Conservation (phyloP, 768 basidiomycete species). For the Macrolepiota fuliginosa region DNA sequence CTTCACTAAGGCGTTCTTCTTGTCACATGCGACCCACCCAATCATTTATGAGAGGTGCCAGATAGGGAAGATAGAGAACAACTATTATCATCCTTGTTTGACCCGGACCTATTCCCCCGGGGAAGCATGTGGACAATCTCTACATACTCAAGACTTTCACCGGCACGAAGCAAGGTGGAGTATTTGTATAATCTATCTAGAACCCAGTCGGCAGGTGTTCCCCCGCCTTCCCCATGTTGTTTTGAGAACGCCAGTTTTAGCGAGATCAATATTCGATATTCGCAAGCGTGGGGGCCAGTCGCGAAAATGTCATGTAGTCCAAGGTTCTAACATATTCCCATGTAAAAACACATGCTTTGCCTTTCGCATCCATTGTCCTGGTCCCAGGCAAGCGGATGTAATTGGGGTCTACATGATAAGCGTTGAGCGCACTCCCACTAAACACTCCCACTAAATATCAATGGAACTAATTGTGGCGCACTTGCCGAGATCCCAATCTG, state of each 20-base stretch:
- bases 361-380: not conserved
- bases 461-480: too few relatives aligned
- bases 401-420: not conserved
- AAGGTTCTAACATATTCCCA: not conserved
- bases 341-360: not conserved
- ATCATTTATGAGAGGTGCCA: too few relatives aligned
- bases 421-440: too few relatives aligned
- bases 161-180: not conserved
- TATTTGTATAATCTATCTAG: not conserved
- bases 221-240: not conserved
- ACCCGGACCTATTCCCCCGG: not conserved
- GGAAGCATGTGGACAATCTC: not conserved
- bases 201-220: not conserved
- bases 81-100: not conserved
- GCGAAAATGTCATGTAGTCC: not conserved
- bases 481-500: too few relatives aligned
- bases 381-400: not conserved
- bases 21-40: too few relatives aligned
- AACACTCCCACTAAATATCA: too few relatives aligned
- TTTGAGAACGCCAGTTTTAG: conserved; percentile 4
- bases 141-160: not conserved
- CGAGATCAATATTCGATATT: not conserved
- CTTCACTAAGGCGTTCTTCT: too few relatives aligned
- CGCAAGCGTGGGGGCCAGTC: not conserved
- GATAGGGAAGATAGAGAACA: not conserved